Base-by-base conservation (phyloP, 2,329 filamentous ascomycete species). In the Teratosphaeriaceae sp. region DNA sequence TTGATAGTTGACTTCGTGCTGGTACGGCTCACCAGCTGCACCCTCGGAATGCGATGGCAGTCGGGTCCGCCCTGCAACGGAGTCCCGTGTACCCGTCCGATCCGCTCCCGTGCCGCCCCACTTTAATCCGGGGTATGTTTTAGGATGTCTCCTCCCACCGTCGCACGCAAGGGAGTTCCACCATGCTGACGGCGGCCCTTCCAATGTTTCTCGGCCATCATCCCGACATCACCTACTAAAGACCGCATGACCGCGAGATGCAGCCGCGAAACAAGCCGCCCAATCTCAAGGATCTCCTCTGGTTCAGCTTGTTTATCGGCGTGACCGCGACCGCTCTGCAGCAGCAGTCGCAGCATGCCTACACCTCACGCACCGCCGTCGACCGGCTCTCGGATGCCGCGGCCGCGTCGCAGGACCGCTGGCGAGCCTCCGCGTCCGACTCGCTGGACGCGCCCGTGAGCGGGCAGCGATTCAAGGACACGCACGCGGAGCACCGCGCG, bases 281-380 rank as follows among this genome's bases (percentile, higher is more conserved):
- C 13, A n/a, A 12, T 13, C 37, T 39, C 18, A 34, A 44, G 11
- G 50, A 58, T 49, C 45, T 60, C 23, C 47, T 63, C 37, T 40
- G 58, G 15, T 56, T 54, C 36, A 53, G 55, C 33, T 46, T 63
- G 15, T 47, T 63, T 20, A 44, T 61, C 42, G 45, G 59, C 20
- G 46, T 62, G 43, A 42, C 55, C 44, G 56, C 56, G 48, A 53
- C 57, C 51, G 61, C 60, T 61, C 62, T 63, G 60, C 62, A 65
- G 62, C 60, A 64, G 58, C 61, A 60, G 53, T 54, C 57, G 27
- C 45, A 53, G 40, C 44, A 52, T 44, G 42, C 47, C 30, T 41
- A 48, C 37, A 45, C 39, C 15, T 43, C 47, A 5, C 29, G 31
- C 15, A 18, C 45, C 18, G 29, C 40, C 40, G 47, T 50, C 42